Conservation (phyloP, 192 early-diverging fungal species). For the Nowakowskiella sp. region DNA sequence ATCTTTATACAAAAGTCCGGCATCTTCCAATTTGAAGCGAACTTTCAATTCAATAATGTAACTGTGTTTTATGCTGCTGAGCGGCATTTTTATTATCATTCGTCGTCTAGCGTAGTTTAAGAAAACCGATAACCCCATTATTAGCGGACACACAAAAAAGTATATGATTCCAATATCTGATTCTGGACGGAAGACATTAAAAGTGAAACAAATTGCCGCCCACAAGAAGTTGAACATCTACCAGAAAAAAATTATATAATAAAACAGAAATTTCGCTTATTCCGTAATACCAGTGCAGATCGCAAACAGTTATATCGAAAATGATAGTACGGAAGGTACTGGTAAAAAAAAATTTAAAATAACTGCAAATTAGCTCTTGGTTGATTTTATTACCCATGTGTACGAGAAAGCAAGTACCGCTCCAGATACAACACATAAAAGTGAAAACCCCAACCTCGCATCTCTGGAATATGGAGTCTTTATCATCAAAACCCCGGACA, state of each 20-base stretch:
- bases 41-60: constrained; percentile 29
- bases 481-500: constrained; percentile 7
- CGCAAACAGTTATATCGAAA: constrained; percentile 25
- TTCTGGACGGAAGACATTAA: constrained; percentile 21
- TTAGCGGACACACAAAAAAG: constrained; percentile 15
- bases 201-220: constrained; percentile 30
- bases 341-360: background rate
- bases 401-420: constrained; percentile 14
- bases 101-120: constrained; percentile 12
- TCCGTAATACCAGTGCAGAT: background rate
- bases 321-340: constrained; percentile 42
- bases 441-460: constrained; percentile 10
- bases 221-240: constrained; percentile 33
- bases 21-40: constrained; percentile 18
- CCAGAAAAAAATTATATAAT: constrained; percentile 7
- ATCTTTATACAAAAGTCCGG: constrained; percentile 21
- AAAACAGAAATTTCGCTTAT: background rate
- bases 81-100: constrained; percentile 16
- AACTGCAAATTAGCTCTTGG: background rate
- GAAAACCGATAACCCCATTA: constrained; percentile 15
- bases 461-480: background rate
- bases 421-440: constrained; percentile 1
- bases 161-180: constrained; percentile 38
- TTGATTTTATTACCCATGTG: constrained; percentile 13
- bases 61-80: constrained; percentile 10